Evolutionary conservation across 176 grass and related monocot genomes (phyloP), one percentile per base, ranked within the genome.

Genomic region (Avena atlantica): DNA sequence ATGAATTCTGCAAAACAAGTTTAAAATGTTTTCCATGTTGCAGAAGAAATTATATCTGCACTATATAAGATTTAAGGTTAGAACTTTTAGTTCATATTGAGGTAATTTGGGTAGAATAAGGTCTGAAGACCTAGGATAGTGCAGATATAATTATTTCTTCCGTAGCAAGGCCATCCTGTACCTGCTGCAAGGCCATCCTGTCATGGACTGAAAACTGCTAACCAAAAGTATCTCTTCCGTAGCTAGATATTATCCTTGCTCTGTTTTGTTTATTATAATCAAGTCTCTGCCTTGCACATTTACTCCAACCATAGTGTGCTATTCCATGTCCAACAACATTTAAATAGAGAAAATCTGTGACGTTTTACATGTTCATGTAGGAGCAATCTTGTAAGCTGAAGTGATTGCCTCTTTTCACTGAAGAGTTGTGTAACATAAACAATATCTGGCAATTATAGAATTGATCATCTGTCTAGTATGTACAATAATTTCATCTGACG

Each of bases 401-500:
- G 36, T 17, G 47, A 24, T 75, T 29, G 73, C 48, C 52, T 76
- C 6, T 52, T 51, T 52, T 23, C 47, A 34, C 29, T 76, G 21
- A 76, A 10, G 23, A 76, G 73, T 29, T 27, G 48, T 51, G 47
- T 75, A 51, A 48, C 48, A 51, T 52, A 52, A 29, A 51, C 72
- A 76, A 52, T 66, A 66, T 14, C 4, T 31, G 12, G 24, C 4
- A 25, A 52, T 81, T 67, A 49, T 76, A 63, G 11, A 84, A 75
- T 48, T 62, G 55, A 48, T 20, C 40, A 74, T 84, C 24, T 84
- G 16, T 70, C 48, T 34, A 34, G 17, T 68, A 81, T 74, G 71
- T 14, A 51, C 66, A 53, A 76, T 44, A 56, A 42, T 69, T 81
- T 60, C 4, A 79, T 73, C 79, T 90, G 65, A 87, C 70, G 48